Conservation (phyloP, 1,284 basidiomycete species). For the Leccinum subrobustum region DNA sequence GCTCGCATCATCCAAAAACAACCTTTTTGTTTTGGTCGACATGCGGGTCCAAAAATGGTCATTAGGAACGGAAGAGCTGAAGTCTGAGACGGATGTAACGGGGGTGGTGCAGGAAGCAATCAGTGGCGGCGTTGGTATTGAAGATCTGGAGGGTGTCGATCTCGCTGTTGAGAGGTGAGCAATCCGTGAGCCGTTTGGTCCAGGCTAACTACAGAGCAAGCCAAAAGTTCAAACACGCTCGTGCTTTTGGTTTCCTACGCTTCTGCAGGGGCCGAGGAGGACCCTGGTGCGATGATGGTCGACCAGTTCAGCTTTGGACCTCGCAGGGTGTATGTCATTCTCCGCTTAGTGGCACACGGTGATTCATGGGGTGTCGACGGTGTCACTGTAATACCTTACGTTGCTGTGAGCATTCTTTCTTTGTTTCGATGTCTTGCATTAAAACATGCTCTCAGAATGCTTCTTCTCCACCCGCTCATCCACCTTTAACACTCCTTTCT, state of each 20-base stretch:
- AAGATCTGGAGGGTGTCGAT: slow-evolving; percentile 71
- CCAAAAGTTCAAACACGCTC: slow-evolving; percentile 50
- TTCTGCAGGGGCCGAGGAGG: slow-evolving; percentile 45
- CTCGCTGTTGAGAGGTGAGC: slow-evolving; percentile 60
- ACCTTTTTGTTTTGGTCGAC: slow-evolving; percentile 66
- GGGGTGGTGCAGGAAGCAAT: slow-evolving; percentile 45
- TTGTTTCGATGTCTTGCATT: background rate
- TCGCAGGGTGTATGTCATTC: slow-evolving; percentile 64
- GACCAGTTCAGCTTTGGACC: slow-evolving; percentile 42
- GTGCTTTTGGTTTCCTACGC: slow-evolving; percentile 69
- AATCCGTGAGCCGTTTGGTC: slow-evolving; percentile 1
- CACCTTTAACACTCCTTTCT: slow-evolving; percentile 58
- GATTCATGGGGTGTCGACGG: slow-evolving; percentile 32
- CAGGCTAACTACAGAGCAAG: slow-evolving; percentile 1
- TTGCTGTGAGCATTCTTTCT: slow-evolving; percentile 54
- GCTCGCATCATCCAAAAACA: slow-evolving; percentile 42
- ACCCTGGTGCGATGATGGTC: slow-evolving; percentile 38
- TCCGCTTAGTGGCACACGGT: slow-evolving; percentile 39
- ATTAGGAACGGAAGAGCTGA: slow-evolving; percentile 57
- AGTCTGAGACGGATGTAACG: slow-evolving; percentile 53
- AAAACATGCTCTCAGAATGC: slow-evolving; percentile 49
- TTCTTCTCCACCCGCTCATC: slow-evolving; percentile 66
- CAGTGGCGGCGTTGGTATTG: slow-evolving; percentile 38
- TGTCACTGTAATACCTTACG: slow-evolving; percentile 65
- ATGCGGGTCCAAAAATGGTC: slow-evolving; percentile 69